Evolutionary conservation across 2,329 filamentous ascomycete species (phyloP).

Genomic region (Dactylellina cionopaga): DNA sequence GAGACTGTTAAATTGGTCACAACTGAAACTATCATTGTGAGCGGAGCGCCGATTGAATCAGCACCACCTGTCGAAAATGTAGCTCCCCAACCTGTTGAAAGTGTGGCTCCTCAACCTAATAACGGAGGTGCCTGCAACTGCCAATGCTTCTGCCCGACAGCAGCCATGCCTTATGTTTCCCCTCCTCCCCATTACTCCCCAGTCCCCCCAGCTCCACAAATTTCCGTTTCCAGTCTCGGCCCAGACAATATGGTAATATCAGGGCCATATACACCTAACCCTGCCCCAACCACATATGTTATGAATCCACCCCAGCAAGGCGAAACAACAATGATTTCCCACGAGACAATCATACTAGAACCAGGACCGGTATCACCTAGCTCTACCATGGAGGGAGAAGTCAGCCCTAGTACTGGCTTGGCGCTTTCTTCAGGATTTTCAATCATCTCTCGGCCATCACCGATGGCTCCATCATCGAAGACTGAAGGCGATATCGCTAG

Average conservation of each 20-base stretch:
- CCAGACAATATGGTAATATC: slow-evolving; percentile 1
- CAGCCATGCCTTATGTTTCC: slow-evolving; percentile 8
- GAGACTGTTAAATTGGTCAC: slow-evolving; percentile 14
- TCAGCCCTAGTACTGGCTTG: background rate
- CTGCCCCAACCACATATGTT: too few species aligned
- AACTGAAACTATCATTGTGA: slow-evolving; percentile 29
- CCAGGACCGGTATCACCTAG: background rate
- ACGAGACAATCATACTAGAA: slow-evolving; percentile 11
- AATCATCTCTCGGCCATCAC: background rate
- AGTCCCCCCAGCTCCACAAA: background rate
- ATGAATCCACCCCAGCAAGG: slow-evolving; percentile 7
- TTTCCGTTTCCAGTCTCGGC: background rate
- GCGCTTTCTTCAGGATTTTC: background rate
- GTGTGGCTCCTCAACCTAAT: slow-evolving; percentile 8
- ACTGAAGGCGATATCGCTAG: background rate
- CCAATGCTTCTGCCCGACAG: slow-evolving; percentile 41
- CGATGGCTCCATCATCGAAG: background rate
- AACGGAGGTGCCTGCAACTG: slow-evolving; percentile 31
- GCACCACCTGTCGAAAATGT: slow-evolving; percentile 16
- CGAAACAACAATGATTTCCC: background rate
- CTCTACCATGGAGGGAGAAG: background rate
- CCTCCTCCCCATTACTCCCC: background rate
- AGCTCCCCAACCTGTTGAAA: slow-evolving; percentile 2
- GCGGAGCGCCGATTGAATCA: slow-evolving; percentile 27
- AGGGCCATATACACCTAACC: too few species aligned